A percentile compares a stretch with the other conserved stretches of the same genome.
phyloP scores from a whole-genome alignment of 768 basidiomycete species.

The Clavulina sp. region DNA sequence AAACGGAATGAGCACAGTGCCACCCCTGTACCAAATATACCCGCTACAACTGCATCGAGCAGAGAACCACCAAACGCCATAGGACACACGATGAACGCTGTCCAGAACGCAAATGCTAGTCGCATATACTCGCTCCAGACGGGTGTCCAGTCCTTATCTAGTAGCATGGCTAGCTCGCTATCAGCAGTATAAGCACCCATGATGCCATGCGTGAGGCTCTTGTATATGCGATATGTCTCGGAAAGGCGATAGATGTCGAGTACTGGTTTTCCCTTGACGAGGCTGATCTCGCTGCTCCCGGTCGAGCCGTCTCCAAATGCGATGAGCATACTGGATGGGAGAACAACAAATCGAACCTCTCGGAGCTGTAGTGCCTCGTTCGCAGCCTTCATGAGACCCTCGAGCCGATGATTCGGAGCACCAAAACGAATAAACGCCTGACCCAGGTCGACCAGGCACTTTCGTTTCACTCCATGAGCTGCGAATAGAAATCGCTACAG shows the following conservation, averaged over 20 bases:
- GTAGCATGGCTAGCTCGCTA: slow-evolving; percentile 38
- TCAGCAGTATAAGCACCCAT: slow-evolving; percentile 67
- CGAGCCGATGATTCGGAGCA: slow-evolving; percentile 84
- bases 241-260: slow-evolving; percentile 72
- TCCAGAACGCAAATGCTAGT: slow-evolving; percentile 48
- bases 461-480: too few relatives aligned
- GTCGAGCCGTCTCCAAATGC: slow-evolving; percentile 73
- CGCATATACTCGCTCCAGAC: slow-evolving; percentile 46
- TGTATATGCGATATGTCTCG: slow-evolving; percentile 70
- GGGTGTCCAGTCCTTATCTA: slow-evolving; percentile 50
- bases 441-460: neutral
- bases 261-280: slow-evolving; percentile 86
- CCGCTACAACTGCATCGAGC: slow-evolving; percentile 6
- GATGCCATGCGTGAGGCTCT: slow-evolving; percentile 78
- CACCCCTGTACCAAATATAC: neutral
- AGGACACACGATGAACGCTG: slow-evolving; percentile 65
- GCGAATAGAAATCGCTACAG: too few relatives aligned
- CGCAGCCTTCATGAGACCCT: slow-evolving; percentile 77
- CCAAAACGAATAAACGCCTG: slow-evolving; percentile 74
- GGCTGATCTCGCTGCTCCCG: slow-evolving; percentile 71
- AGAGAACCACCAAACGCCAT: slow-evolving; percentile 73
- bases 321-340: slow-evolving; percentile 43
- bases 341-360: slow-evolving; percentile 77
- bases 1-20: slow-evolving; percentile 49
- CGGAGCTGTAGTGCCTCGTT: slow-evolving; percentile 76